A percentile compares a stretch with the other conserved stretches of the same genome.
phyloP scores from a whole-genome alignment of 768 basidiomycete species.

The Lactarius sanguifluus region DNA sequence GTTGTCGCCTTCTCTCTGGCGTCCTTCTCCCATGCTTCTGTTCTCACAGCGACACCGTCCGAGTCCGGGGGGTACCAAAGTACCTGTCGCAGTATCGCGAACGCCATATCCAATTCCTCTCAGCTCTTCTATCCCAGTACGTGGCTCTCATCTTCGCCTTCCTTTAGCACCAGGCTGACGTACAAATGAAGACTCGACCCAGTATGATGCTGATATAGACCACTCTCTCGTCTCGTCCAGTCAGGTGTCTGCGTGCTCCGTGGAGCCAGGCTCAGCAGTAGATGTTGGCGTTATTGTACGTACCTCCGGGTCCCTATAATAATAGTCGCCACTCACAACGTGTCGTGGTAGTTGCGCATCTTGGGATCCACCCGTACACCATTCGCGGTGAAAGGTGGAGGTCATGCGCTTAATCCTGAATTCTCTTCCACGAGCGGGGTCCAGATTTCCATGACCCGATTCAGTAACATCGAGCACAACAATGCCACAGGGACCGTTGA shows the following conservation, averaged over 20 bases:
- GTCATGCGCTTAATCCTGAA: slow-evolving; percentile 29
- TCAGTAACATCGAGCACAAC: slow-evolving; percentile 19
- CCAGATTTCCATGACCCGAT: slow-evolving; percentile 33
- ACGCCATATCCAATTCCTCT: not conserved
- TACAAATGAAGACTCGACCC: not conserved
- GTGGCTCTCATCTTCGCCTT: not conserved
- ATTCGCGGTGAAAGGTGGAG: slow-evolving; percentile 18
- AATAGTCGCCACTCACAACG: not conserved
- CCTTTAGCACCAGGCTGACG: not conserved
- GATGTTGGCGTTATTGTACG: slow-evolving; percentile 28
- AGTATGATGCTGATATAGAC: not conserved
- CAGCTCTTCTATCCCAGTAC: not conserved
- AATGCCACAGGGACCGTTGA: slow-evolving; percentile 15
- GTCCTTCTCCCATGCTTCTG: not conserved
- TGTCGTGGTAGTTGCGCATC: slow-evolving; percentile 15
- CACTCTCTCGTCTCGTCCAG: no score
- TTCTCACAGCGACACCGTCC: not conserved
- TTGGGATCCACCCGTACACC: slow-evolving; percentile 9
- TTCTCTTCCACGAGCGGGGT: slow-evolving; percentile 34
- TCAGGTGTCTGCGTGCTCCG: slow-evolving; percentile 20
- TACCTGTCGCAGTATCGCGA: not conserved
- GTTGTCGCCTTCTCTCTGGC: not conserved
- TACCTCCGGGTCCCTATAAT: not conserved
- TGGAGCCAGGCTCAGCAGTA: slow-evolving; percentile 28
- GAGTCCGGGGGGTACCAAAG: not conserved